Evolutionary conservation across 768 basidiomycete species (phyloP), one percentile per base, ranked within the genome.

Genomic region (Mycena olivaceomarginata): DNA sequence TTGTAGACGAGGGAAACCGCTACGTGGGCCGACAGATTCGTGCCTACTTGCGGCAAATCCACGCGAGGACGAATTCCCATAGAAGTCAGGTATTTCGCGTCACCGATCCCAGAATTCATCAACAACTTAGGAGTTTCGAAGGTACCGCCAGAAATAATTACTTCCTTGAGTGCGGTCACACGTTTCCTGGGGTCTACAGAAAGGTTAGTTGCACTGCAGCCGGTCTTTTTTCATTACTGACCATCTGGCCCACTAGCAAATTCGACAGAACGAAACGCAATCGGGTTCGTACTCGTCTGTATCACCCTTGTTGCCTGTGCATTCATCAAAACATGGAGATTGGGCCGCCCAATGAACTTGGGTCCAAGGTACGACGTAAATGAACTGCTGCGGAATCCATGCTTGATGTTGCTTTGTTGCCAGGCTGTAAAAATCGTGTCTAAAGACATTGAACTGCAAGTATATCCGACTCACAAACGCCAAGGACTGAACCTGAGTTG

Each of bases 81-180:
- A 6, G 59, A 67, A 2, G 40, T 65, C 1, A 88, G 82, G 15
- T 81, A 80, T 40, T 56, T 43, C 15, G 67, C 70, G 48, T 82
- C 79, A 16, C 88, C 87, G 25, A 89, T 86, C 43, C 87, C 87
- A 15, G 85, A 87, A 39, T 85, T 82, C 63, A 85, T 77, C 9
- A 88, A 80, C 41, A 88, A 82, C 2, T 85, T 84, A 0, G 88
- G 85, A 2, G 88, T 87, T 11, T 84, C 85, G 56, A 88, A 79
- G 3, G 85, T 63, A 2, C 88, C 88, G 16, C 85, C 86, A 0
- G 84, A 82, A 7, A 94, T 78, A 20, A 94, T 87, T 70, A 94
- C 85, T 78, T 94, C 93, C 75, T 90, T 91, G 72, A 79, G 82
- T 0, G 92, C 93, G 1, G 77, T 82, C 31, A 84, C 62, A 15